These are phyloP conservation scores for Huntiella savannae DNA, from an alignment of 2,329 filamentous ascomycete species.

Conservation along the genomic window DNA sequence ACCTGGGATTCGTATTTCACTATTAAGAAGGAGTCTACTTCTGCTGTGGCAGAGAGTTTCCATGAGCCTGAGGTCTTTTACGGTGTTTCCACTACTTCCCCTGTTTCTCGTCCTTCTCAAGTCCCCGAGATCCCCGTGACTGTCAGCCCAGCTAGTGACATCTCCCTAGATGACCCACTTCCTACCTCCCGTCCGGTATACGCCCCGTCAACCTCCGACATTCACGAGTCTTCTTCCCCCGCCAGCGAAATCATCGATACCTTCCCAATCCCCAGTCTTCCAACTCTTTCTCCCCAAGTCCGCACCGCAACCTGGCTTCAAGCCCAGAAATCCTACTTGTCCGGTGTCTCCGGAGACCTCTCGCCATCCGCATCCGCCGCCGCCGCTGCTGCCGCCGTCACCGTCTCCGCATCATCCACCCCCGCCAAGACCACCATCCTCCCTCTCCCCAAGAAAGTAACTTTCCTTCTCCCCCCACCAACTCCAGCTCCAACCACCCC, in stretches of 20 bases:
- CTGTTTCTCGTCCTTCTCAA: no score
- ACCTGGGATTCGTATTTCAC: slow-evolving; percentile 46
- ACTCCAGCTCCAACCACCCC: slow-evolving; percentile 23
- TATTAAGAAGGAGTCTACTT: slow-evolving; percentile 44
- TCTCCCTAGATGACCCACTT: slow-evolving; percentile 10
- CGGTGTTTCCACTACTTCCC: no score
- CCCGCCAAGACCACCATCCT: neutral
- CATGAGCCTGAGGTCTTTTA: slow-evolving; percentile 35
- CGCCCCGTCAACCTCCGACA: slow-evolving; percentile 12
- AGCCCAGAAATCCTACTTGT: slow-evolving; percentile 61
- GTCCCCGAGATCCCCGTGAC: no score
- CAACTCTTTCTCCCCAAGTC: slow-evolving; percentile 29
- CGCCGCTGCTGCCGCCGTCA: neutral
- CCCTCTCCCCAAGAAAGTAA: neutral
- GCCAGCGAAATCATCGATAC: slow-evolving; percentile 41
- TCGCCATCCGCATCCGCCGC: slow-evolving; percentile 3
- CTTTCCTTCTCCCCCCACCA: neutral
- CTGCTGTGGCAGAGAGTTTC: slow-evolving; percentile 79
- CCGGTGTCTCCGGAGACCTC: slow-evolving; percentile 38
- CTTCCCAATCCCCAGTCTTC: slow-evolving; percentile 16
- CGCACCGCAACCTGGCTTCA: slow-evolving; percentile 73
- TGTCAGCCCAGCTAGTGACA: no score
- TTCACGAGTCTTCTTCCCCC: neutral
- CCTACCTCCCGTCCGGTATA: slow-evolving; percentile 14
- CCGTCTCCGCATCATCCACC: no score